phyloP scores from a whole-genome alignment of 257 asterid species.

The Plectranthus barbatus region DNA sequence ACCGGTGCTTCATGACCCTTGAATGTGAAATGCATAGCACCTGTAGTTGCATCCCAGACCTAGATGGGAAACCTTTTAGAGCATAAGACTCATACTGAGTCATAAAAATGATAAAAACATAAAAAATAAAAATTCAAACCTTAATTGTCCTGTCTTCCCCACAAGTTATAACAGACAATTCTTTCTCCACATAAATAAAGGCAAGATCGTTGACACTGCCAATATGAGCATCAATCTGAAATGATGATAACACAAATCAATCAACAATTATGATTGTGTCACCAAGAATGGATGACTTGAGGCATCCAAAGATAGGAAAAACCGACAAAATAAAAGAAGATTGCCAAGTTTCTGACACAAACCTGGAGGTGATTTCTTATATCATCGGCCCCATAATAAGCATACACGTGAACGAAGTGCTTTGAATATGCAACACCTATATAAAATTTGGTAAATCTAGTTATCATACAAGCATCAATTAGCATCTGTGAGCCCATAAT shows the following conservation, averaged over 20 bases:
- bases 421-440: constrained; percentile 76
- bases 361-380: constrained; percentile 53
- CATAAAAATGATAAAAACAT: background rate
- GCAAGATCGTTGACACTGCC: constrained; percentile 63
- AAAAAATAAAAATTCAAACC: constrained; percentile 35
- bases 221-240: constrained; percentile 58
- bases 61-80: constrained; percentile 7
- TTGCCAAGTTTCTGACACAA: constrained; percentile 18
- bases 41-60: constrained; percentile 58
- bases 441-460: constrained; percentile 4
- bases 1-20: constrained; percentile 52
- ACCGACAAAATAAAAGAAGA: background rate
- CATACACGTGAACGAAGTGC: constrained; percentile 56
- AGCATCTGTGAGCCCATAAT: too few species aligned
- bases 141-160: constrained; percentile 67
- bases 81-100: background rate
- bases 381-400: constrained; percentile 36
- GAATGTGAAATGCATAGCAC: constrained; percentile 29
- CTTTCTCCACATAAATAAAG: constrained; percentile 41
- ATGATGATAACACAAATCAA: constrained; percentile 14
- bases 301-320: background rate
- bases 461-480: background rate
- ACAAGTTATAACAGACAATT: constrained; percentile 48
- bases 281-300: too few species aligned
- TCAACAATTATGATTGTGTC: too few species aligned